Evolutionary conservation across 306 rosid genomes (phyloP).

Genomic region (Corylus americana): DNA sequence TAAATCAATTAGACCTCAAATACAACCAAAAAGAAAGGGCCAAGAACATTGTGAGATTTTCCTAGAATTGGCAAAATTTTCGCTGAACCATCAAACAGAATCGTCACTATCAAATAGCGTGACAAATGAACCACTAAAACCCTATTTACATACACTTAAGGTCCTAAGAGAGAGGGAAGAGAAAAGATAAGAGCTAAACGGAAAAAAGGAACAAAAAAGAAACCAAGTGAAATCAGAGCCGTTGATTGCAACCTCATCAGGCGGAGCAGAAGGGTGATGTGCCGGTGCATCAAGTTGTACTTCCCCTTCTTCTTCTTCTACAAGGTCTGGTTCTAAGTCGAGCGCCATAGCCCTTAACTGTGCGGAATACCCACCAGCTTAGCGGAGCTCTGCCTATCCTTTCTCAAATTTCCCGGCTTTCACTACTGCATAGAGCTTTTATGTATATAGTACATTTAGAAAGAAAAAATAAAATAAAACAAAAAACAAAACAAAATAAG

Average conservation of each 20-base stretch:
- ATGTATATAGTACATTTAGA: too few species aligned
- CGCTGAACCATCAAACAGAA: background rate
- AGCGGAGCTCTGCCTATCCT: background rate
- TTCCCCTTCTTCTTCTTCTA: slow-evolving; percentile 26
- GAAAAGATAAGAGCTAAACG: background rate
- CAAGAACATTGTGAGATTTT: background rate
- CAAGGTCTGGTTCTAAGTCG: slow-evolving; percentile 27
- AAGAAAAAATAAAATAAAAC: background rate
- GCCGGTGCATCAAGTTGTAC: slow-evolving; percentile 37
- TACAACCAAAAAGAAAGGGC: background rate
- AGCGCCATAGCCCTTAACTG: slow-evolving; percentile 38
- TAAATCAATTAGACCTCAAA: background rate
- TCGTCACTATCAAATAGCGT: background rate
- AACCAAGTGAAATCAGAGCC: background rate
- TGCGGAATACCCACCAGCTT: background rate
- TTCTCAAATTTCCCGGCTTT: background rate
- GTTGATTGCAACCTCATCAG: slow-evolving; percentile 51
- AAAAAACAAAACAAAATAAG: too few species aligned
- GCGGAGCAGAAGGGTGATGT: slow-evolving; percentile 71
- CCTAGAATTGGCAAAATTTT: too few species aligned
- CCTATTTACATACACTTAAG: background rate
- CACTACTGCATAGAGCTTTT: background rate
- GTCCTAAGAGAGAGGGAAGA: background rate
- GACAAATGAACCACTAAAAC: background rate
- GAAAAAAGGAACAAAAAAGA: background rate